Evolutionary conservation across 768 basidiomycete genomes (phyloP).

Genomic region (Lenzites betulinus): DNA sequence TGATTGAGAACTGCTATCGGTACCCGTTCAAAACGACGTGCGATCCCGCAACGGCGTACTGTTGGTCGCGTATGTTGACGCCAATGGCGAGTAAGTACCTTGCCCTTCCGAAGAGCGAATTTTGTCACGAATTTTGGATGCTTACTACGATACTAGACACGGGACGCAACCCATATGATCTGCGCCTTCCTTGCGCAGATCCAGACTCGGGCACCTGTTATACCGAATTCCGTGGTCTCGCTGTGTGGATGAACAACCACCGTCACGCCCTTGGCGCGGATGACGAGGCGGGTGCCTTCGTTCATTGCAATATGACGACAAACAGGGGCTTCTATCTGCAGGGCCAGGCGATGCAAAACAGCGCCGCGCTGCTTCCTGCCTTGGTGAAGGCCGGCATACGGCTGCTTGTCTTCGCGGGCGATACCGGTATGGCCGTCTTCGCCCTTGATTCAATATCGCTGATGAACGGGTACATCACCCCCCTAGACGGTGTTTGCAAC

Average conservation of each 20-base stretch:
- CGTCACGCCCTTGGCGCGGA: slow-evolving; percentile 45
- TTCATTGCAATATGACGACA: slow-evolving; percentile 39
- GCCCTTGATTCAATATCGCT: not conserved
- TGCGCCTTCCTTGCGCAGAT: slow-evolving; percentile 46
- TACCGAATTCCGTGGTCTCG: slow-evolving; percentile 49
- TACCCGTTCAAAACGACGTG: slow-evolving; percentile 63
- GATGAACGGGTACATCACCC: no score
- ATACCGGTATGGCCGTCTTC: slow-evolving; percentile 31
- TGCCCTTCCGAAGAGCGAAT: not conserved
- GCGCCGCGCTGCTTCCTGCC: slow-evolving; percentile 49
- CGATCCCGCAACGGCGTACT: slow-evolving; percentile 73
- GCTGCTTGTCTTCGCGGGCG: slow-evolving; percentile 41
- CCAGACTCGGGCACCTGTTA: slow-evolving; percentile 42
- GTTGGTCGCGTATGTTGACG: slow-evolving; percentile 64
- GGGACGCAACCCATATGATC: slow-evolving; percentile 57
- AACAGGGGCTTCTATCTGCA: slow-evolving; percentile 48
- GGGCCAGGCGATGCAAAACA: slow-evolving; percentile 53
- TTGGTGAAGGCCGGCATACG: slow-evolving; percentile 53
- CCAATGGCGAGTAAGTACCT: slow-evolving; percentile 57
- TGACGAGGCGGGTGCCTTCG: slow-evolving; percentile 33
- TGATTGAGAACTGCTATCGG: slow-evolving; percentile 72
- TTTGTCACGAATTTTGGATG: not conserved
- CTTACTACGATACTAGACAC: slow-evolving; percentile 42
- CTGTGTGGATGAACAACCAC: slow-evolving; percentile 52
- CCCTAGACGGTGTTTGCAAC: slow-evolving; percentile 41